Percentiles rank a stretch among this genome's conserved stretches.
phyloP scores from a whole-genome alignment of 352 stramenopile genomes.

The Globisporangium echinulatum region DNA sequence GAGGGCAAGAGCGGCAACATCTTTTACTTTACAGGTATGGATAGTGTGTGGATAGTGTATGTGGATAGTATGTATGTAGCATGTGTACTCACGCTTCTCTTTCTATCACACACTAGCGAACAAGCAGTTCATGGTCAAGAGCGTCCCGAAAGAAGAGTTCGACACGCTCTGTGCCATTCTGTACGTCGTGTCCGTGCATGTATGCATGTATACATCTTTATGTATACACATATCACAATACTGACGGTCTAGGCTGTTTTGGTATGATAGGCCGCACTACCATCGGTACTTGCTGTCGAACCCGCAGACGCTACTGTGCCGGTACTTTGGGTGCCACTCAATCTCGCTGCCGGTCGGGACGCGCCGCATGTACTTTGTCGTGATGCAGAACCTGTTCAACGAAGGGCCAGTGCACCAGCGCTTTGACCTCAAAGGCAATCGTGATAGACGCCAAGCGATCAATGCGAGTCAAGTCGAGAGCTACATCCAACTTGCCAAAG shows the following conservation, averaged over 20 bases:
- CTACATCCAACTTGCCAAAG: conserved; percentile 58
- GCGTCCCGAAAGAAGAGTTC: conserved; percentile 80
- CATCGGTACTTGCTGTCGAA: conserved; percentile 75
- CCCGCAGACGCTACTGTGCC: conserved; percentile 64
- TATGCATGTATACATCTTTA: background rate
- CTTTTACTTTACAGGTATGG: conserved; percentile 76
- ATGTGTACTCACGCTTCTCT: conserved; percentile 4
- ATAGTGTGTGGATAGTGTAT: background rate
- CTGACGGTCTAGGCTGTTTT: background rate
- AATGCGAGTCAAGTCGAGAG: conserved; percentile 46
- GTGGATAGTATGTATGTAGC: background rate
- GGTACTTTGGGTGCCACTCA: conserved; percentile 82
- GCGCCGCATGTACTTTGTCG: conserved; percentile 84
- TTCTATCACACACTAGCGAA: conserved; percentile 33
- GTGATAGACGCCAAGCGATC: conserved; percentile 66
- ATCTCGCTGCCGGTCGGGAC: conserved; percentile 81
- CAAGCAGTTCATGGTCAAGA: conserved; percentile 87
- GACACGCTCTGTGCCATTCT: conserved; percentile 75
- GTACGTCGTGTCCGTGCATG: conserved; percentile 18
- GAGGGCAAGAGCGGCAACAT: conserved; percentile 85
- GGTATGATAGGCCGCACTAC: conserved; percentile 41
- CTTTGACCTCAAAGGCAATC: conserved; percentile 82
- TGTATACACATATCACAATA: background rate
- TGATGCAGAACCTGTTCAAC: conserved; percentile 86
- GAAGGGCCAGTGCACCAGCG: conserved; percentile 71